Evolutionary conservation across 768 basidiomycete species (phyloP).

Genomic region (Strobilomyces dryophilus): DNA sequence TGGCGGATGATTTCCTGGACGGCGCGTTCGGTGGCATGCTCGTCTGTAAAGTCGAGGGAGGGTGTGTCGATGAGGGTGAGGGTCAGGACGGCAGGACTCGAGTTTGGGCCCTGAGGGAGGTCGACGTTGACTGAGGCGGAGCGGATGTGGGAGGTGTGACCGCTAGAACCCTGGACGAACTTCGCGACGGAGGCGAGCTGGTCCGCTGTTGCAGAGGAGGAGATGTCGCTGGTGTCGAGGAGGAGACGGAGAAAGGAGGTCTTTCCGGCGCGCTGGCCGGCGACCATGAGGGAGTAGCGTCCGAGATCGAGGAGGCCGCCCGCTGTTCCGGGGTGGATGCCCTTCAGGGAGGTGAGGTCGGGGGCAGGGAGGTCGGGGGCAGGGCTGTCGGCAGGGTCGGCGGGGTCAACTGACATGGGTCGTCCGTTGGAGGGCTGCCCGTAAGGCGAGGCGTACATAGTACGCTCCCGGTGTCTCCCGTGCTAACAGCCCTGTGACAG

Average conservation of each 20-base stretch:
- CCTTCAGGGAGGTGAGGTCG: slow-evolving; percentile 23
- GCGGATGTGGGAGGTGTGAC: slow-evolving; percentile 70
- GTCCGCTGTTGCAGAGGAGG: slow-evolving; percentile 58
- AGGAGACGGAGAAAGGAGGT: slow-evolving; percentile 83
- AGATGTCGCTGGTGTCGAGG: slow-evolving; percentile 73
- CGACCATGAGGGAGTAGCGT: slow-evolving; percentile 72
- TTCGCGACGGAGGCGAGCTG: slow-evolving; percentile 78
- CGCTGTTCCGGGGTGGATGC: slow-evolving; percentile 27
- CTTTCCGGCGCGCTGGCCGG: slow-evolving; percentile 80
- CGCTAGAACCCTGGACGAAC: slow-evolving; percentile 72
- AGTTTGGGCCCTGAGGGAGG: slow-evolving; percentile 47
- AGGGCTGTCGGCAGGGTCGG: slow-evolving; percentile 53
- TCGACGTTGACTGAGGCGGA: slow-evolving; percentile 69
- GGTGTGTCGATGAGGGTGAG: slow-evolving; percentile 82
- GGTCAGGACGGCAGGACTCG: slow-evolving; percentile 45
- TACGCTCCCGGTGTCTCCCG: too few species aligned
- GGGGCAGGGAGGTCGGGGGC: slow-evolving; percentile 34
- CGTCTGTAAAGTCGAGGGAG: slow-evolving; percentile 70
- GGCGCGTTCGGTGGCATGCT: slow-evolving; percentile 57
- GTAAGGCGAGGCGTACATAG: slow-evolving; percentile 57
- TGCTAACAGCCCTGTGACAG: too few species aligned
- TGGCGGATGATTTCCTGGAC: slow-evolving; percentile 66
- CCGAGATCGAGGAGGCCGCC: slow-evolving; percentile 28
- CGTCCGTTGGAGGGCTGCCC: slow-evolving; percentile 48
- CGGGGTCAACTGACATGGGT: slow-evolving; percentile 52